Conservation (phyloP, 129 eudicot genomes). For the Flaveria linearis region DNA sequence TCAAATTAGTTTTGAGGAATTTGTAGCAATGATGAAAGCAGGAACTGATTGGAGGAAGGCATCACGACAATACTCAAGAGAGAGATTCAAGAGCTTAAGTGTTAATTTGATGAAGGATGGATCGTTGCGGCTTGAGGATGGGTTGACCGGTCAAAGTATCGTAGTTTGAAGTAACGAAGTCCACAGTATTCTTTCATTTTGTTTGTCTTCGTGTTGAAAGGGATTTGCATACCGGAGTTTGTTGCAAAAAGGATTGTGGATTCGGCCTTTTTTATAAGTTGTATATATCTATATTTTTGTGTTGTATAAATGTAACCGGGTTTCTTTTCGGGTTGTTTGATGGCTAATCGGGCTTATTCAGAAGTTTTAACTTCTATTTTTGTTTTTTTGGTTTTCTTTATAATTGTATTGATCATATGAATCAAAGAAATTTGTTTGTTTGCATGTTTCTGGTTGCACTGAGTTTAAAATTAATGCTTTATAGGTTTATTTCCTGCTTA, state of each 20-base stretch:
- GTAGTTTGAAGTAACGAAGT: constrained; percentile 47
- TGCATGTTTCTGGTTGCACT: neutral
- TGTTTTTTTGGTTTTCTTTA: constrained; percentile 12
- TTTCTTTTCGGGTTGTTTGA: constrained; percentile 24
- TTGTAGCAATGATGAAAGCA: constrained; percentile 95
- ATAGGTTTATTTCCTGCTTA: neutral
- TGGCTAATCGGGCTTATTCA: constrained; percentile 12
- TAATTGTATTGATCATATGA: constrained; percentile 26
- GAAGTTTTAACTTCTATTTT: constrained; percentile 4
- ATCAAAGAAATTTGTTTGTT: constrained; percentile 35
- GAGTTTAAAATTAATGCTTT: neutral
- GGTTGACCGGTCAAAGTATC: constrained; percentile 66
- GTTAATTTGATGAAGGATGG: constrained; percentile 91
- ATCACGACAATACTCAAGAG: constrained; percentile 88
- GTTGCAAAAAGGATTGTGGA: constrained; percentile 32
- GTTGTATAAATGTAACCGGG: constrained; percentile 32
- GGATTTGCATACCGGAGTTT: constrained; percentile 29
- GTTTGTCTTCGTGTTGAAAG: constrained; percentile 31
- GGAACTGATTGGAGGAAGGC: constrained; percentile 99
- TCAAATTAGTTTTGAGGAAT: constrained; percentile 80
- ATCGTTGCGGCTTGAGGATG: constrained; percentile 79
- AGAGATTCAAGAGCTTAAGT: constrained; percentile 90
- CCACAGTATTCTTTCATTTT: constrained; percentile 35
- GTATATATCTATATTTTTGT: constrained; percentile 35
- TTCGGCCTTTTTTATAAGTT: constrained; percentile 36